Evolutionary conservation across 2,329 filamentous ascomycete species (phyloP), one percentile per base, ranked within the genome.

Genomic region (Fusarium equiseti): DNA sequence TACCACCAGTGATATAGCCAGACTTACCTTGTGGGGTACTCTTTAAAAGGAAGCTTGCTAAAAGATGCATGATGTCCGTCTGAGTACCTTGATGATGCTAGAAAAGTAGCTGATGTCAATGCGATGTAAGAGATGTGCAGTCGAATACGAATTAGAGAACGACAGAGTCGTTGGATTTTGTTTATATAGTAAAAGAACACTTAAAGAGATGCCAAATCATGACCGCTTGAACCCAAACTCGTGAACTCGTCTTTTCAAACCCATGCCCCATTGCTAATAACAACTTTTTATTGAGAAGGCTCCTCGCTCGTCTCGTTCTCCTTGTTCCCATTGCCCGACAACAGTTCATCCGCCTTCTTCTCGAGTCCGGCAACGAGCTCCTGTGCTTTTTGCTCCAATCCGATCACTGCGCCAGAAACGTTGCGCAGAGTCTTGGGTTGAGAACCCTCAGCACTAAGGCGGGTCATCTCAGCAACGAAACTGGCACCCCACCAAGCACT

Each of bases 401-500:
- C 76, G 8, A 81, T 77, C 20, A 83, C 80, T 8, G 79, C 80
- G 13, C 81, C 82, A 6, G 79, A 81, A 10, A 83, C 75, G 52
- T 83, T 83, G 50, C 80, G 77, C 26, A 83, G 55, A 6, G 81
- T 83, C 77, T 83, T 83, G 58, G 79, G 72, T 59, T 80, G 79
- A 27, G 70, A 72, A 46, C 78, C 79, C 46, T 81, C 81, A 16
- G 80, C 73, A 50, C 79, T 83, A 40, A 88, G 82, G 43, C 86
- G 83, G n/a, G 82, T 86, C 80, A 98, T 87, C 81, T 98, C 95
- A 15, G 89, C 88, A 53, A 98, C 94, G 78, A 98, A 98, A 72
- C 92, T 95, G 79, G 95, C 89, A 27, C 95, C 95, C 95, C 95
- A 98, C 91, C 96, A 98, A 12, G 95, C 92, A 79, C 93, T 97